phyloP scores from a whole-genome alignment of 441 rosid species.

The Erodium chrysanthum region DNA sequence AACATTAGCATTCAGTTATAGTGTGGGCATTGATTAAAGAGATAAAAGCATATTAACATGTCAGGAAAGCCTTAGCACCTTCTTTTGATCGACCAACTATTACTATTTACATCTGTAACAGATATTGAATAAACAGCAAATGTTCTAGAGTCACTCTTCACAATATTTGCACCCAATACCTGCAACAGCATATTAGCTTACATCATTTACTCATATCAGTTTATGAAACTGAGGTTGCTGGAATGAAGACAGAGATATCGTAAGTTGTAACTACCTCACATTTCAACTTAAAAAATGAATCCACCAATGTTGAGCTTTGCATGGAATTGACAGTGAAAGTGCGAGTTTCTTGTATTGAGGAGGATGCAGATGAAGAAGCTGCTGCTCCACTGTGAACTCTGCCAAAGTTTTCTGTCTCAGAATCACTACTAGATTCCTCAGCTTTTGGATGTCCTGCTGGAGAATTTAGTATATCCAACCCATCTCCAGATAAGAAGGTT shows the following conservation, averaged over 20 bases:
- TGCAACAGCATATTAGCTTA: slow-evolving; percentile 32
- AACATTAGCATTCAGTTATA: slow-evolving; percentile 16
- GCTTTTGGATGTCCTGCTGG: slow-evolving; percentile 30
- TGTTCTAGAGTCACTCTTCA: slow-evolving; percentile 74
- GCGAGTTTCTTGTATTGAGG: slow-evolving; percentile 38
- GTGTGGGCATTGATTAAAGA: background rate
- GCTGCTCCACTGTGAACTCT: slow-evolving; percentile 60
- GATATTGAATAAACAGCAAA: slow-evolving; percentile 93
- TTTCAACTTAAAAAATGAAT: slow-evolving; percentile 75
- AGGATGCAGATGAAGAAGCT: slow-evolving; percentile 59
- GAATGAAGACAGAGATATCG: slow-evolving; percentile 15
- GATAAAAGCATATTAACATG: background rate
- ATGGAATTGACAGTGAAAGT: slow-evolving; percentile 32
- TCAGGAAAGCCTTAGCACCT: slow-evolving; percentile 42
- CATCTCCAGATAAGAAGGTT: slow-evolving; percentile 76
- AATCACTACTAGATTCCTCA: slow-evolving; percentile 53
- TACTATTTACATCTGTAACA: slow-evolving; percentile 70
- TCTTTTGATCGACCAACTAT: slow-evolving; percentile 98
- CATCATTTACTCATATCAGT: slow-evolving; percentile 17
- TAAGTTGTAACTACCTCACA: slow-evolving; percentile 59
- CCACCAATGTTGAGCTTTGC: slow-evolving; percentile 51
- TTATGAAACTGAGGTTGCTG: slow-evolving; percentile 18
- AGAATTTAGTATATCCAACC: slow-evolving; percentile 53
- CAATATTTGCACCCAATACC: slow-evolving; percentile 98
- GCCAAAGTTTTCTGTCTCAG: slow-evolving; percentile 49